Percentiles rank a stretch among this genome's conserved stretches.
Conservation (phyloP, 495 filamentous ascomycete species). For the Penicillium fimorum region DNA sequence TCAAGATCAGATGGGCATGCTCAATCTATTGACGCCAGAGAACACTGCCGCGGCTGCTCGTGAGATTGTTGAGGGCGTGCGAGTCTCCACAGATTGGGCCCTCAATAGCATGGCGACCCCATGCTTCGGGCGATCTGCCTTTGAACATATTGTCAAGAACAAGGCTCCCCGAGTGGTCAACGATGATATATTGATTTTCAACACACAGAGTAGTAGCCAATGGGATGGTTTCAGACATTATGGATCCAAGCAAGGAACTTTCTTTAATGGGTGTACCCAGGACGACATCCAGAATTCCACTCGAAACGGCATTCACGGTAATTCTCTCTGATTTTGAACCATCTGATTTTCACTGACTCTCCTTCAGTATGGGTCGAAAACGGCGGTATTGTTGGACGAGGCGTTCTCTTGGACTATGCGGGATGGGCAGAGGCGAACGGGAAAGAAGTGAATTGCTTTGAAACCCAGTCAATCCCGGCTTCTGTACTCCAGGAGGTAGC, state of each 20-base stretch:
- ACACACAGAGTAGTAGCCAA: conserved; percentile 56
- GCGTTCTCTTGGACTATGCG: conserved; percentile 58
- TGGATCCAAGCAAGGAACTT: conserved; percentile 46
- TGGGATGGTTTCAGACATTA: conserved; percentile 59
- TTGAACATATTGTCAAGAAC: conserved; percentile 36
- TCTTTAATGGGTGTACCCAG: conserved; percentile 61
- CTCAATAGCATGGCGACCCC: conserved; percentile 33
- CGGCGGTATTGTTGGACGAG: conserved; percentile 55
- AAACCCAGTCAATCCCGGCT: conserved; percentile 39
- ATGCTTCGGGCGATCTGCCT: conserved; percentile 28
- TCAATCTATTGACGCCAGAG: conserved; percentile 49
- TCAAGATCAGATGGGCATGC: conserved; percentile 44
- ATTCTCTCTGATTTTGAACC: conserved; percentile 2
- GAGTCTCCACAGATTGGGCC: conserved; percentile 45
- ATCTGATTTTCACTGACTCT: background rate
- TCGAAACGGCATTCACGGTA: conserved; percentile 47
- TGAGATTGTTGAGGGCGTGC: conserved; percentile 51
- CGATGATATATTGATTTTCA: conserved; percentile 60
- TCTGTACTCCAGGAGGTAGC: conserved; percentile 40
- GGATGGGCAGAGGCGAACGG: conserved; percentile 46
- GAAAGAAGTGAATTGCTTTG: conserved; percentile 38
- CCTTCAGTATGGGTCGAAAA: conserved; percentile 39
- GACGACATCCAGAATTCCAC: conserved; percentile 52
- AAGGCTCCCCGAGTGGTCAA: conserved; percentile 49
- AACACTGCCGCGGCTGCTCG: conserved; percentile 42